A percentile compares a stretch with the other conserved stretches of the same genome.
These are phyloP conservation scores for Saxophila tyrrhenica DNA, from an alignment of 495 filamentous ascomycete genomes.

Conservation along the genomic window DNA sequence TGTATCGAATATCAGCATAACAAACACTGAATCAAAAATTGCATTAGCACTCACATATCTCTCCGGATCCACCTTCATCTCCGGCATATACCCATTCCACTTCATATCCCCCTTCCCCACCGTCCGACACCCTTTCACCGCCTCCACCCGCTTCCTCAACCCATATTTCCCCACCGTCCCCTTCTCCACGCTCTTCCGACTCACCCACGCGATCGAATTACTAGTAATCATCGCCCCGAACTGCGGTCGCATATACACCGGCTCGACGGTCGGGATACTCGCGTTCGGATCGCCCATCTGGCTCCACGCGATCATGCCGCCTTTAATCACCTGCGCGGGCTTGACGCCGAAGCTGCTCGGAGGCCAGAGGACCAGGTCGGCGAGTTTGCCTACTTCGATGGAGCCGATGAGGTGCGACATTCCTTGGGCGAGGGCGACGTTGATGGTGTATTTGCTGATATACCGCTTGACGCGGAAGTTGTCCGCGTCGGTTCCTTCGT, in stretches of 20 bases:
- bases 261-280: conserved; percentile 83
- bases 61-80: conserved; percentile 91
- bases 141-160: conserved; percentile 68
- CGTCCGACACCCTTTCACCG: conserved; percentile 66
- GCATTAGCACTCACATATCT: conserved; percentile 62
- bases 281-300: conserved; percentile 95
- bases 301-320: conserved; percentile 74
- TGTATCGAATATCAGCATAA: too few relatives aligned
- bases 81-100: conserved; percentile 76
- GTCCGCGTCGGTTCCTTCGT: conserved; percentile 71
- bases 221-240: conserved; percentile 69
- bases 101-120: conserved; percentile 91
- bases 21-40: neutral
- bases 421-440: conserved; percentile 87
- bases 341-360: conserved; percentile 82
- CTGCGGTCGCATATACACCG: conserved; percentile 77
- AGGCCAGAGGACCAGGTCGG: conserved; percentile 85
- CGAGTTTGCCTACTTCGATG: conserved; percentile 81
- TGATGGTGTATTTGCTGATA: conserved; percentile 94
- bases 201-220: conserved; percentile 65
- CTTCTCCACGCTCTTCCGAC: conserved; percentile 52
- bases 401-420: conserved; percentile 85
- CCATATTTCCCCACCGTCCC: conserved; percentile 59
- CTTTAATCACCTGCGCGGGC: conserved; percentile 73
- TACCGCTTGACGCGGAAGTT: conserved; percentile 93